A percentile compares a stretch with the other conserved stretches of the same genome.
Evolutionary conservation across 2,329 filamentous ascomycete genomes (phyloP).

Genomic region (Apiospora rasikravindrae): DNA sequence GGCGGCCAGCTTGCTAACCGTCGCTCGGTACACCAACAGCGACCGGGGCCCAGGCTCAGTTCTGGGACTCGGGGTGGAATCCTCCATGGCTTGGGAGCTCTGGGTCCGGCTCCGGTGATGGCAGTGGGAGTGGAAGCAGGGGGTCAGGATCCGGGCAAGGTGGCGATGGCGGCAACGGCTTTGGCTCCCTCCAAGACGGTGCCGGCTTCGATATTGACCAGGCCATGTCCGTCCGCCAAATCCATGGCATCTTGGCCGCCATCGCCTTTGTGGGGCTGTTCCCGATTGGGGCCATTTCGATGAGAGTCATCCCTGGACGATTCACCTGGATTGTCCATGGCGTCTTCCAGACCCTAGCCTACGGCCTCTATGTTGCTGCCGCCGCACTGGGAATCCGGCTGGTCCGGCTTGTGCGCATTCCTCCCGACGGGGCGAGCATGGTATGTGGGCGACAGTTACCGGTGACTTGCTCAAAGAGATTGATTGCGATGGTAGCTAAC

Average conservation of each 20-base stretch:
- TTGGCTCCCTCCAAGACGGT: constrained; percentile 10
- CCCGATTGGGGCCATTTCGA: constrained; percentile 49
- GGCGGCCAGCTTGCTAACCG: neutral
- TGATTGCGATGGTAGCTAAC: neutral
- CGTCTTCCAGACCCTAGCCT: constrained; percentile 44
- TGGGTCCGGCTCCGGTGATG: neutral
- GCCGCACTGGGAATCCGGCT: constrained; percentile 51
- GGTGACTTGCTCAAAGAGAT: neutral
- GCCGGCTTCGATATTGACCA: constrained; percentile 35
- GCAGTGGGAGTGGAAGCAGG: neutral
- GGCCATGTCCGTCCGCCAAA: constrained; percentile 39
- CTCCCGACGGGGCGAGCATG: constrained; percentile 36
- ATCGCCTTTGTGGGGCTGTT: constrained; percentile 50
- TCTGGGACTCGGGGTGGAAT: neutral
- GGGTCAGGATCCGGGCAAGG: neutral
- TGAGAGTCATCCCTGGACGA: constrained; percentile 45
- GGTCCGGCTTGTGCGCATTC: constrained; percentile 39
- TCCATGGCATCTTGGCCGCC: constrained; percentile 49
- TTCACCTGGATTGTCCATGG: constrained; percentile 47
- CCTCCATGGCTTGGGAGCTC: constrained; percentile 6
- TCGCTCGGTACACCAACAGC: neutral
- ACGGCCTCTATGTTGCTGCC: constrained; percentile 44
- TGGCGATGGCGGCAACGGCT: neutral
- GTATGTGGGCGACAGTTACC: constrained; percentile 33
- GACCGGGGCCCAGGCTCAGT: neutral